Percentiles rank a stretch among this genome's conserved stretches.
These are phyloP conservation scores for Nothophoma quercina DNA, from an alignment of 2,329 filamentous ascomycete genomes.

Conservation along the genomic window DNA sequence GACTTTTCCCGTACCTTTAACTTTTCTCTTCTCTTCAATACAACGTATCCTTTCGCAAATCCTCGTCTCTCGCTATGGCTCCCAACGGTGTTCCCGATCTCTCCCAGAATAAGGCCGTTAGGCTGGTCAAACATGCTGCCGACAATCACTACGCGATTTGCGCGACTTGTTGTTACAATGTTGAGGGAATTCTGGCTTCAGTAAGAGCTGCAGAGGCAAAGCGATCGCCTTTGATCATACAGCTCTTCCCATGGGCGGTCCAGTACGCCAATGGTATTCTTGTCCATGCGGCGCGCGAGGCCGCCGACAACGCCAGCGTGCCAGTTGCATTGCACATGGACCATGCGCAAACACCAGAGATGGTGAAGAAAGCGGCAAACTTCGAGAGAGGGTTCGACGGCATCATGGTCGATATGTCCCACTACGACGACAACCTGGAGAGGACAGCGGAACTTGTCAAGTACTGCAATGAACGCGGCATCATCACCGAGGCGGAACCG, in stretches of 20 bases:
- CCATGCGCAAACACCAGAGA: constrained; percentile 70
- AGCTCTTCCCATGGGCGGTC: constrained; percentile 78
- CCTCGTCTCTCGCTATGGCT: constrained; percentile 59
- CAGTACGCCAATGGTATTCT: constrained; percentile 65
- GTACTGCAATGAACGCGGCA: constrained; percentile 70
- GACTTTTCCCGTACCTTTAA: constrained; percentile 7
- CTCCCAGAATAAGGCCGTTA: constrained; percentile 52
- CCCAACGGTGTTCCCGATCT: constrained; percentile 45
- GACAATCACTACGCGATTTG: constrained; percentile 66
- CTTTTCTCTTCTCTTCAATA: constrained; percentile 1
- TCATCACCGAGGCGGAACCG: constrained; percentile 75
- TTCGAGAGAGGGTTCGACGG: constrained; percentile 41
- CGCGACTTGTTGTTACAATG: constrained; percentile 71
- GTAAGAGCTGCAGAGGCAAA: constrained; percentile 74
- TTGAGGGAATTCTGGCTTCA: constrained; percentile 74
- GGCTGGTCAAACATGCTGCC: constrained; percentile 65
- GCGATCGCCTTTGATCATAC: constrained; percentile 72
- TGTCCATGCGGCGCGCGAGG: constrained; percentile 56
- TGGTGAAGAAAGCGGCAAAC: constrained; percentile 67
- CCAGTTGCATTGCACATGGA: constrained; percentile 71
- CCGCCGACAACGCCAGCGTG: constrained; percentile 53
- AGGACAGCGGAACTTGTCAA: constrained; percentile 68
- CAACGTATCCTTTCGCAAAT: not conserved
- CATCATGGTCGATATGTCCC: constrained; percentile 72
- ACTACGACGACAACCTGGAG: constrained; percentile 73